A percentile compares a stretch with the other conserved stretches of the same genome.
These are phyloP conservation scores for Colletotrichum sp. DNA, from an alignment of 2,329 filamentous ascomycete genomes.

Conservation along the genomic window DNA sequence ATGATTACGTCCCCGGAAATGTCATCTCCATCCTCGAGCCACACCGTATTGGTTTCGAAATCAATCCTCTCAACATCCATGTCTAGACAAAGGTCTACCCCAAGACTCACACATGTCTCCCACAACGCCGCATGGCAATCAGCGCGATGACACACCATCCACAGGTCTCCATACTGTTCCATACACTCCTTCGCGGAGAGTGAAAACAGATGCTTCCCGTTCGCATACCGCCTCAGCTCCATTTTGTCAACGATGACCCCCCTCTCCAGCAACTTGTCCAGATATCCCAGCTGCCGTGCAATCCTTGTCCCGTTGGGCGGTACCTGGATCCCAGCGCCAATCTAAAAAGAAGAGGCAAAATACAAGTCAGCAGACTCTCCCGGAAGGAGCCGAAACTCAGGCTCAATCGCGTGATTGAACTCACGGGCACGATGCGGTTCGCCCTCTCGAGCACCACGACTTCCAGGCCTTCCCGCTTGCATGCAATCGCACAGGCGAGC, in stretches of 20 bases:
- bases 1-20: slow-evolving; percentile 1
- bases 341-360: background rate
- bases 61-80: slow-evolving; percentile 12
- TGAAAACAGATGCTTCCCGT: background rate
- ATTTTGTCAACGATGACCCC: background rate
- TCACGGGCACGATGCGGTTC: background rate
- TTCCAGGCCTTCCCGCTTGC: slow-evolving; percentile 1
- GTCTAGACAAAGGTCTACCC: background rate
- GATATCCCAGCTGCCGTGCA: slow-evolving; percentile 5
- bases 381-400: background rate
- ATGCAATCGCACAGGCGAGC: slow-evolving; percentile 17
- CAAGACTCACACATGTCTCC: background rate
- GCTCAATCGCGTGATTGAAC: background rate
- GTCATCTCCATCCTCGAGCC: slow-evolving; percentile 12
- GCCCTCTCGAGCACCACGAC: slow-evolving; percentile 20
- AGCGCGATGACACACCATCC: slow-evolving; percentile 8
- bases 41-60: background rate
- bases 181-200: background rate
- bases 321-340: slow-evolving; percentile 13
- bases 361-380: background rate
- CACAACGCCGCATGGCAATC: slow-evolving; percentile 5
- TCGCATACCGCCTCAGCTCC: background rate
- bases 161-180: background rate
- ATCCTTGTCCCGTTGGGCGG: slow-evolving; percentile 8
- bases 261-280: background rate